A percentile compares a stretch with the other conserved stretches of the same genome.
Evolutionary conservation across 176 grass and related monocot species (phyloP).

Genomic region (bread wheat (Triticum aestivum)): DNA sequence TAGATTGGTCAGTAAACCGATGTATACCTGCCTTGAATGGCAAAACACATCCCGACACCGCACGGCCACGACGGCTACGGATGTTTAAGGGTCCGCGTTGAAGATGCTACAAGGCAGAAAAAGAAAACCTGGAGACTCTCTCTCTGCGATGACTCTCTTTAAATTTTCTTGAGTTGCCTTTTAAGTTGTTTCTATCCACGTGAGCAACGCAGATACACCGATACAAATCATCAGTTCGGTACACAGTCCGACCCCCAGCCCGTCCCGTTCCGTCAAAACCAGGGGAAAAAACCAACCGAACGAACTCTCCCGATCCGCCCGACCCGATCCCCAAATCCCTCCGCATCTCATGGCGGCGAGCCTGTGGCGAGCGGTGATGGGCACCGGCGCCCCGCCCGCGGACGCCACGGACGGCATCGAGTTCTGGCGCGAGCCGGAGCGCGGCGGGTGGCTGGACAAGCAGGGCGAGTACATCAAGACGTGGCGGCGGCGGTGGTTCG

Average conservation of each 20-base stretch:
- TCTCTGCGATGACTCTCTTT: no score
- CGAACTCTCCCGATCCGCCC: neutral
- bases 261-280: neutral
- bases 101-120: no score
- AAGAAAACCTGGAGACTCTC: no score
- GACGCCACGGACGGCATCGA: conserved; percentile 53
- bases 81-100: no score
- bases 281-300: neutral
- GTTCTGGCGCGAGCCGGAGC: conserved; percentile 74
- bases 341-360: conserved; percentile 60
- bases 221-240: neutral
- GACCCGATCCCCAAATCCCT: conserved; percentile 43
- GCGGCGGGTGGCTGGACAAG: conserved; percentile 81
- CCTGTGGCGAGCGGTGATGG: conserved; percentile 74
- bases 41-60: no score
- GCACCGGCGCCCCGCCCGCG: conserved; percentile 26
- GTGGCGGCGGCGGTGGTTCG: conserved; percentile 99
- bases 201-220: no score
- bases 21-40: no score
- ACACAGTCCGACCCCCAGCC: neutral
- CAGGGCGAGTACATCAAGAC: conserved; percentile 99
- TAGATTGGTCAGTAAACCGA: no score
- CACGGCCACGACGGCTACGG: rapidly evolving
- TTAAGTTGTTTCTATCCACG: no score
- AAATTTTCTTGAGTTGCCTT: no score